Percentiles rank a stretch among this genome's conserved stretches.
phyloP scores from a whole-genome alignment of 2,329 filamentous ascomycete species.

The Cladorrhinum sp. region DNA sequence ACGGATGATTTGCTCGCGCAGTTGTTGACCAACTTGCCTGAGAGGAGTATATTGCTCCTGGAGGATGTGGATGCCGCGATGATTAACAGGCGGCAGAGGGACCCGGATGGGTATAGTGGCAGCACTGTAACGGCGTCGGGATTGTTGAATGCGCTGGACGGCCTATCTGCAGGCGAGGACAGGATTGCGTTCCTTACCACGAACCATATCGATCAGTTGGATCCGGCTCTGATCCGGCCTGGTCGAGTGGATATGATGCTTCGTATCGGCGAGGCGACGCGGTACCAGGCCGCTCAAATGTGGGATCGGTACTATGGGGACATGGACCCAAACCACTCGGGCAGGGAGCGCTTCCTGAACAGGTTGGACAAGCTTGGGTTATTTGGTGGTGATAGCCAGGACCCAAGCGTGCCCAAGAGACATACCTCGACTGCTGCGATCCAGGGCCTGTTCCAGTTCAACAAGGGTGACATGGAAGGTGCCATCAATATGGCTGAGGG shows the following conservation, averaged over 20 bases:
- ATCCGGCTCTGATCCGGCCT: conserved; percentile 84
- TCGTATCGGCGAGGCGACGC: conserved; percentile 81
- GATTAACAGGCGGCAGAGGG: conserved; percentile 71
- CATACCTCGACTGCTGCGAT: conserved; percentile 84
- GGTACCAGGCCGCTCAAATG: conserved; percentile 78
- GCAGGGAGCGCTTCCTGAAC: conserved; percentile 66
- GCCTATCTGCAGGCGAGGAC: conserved; percentile 92
- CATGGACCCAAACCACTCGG: conserved; percentile 61
- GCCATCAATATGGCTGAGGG: conserved; percentile 77
- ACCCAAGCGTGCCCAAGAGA: conserved; percentile 45
- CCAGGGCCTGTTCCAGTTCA: conserved; percentile 91
- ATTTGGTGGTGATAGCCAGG: conserved; percentile 53
- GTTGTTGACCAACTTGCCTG: conserved; percentile 79
- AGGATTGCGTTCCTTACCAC: conserved; percentile 91
- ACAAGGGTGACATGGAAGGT: conserved; percentile 86
- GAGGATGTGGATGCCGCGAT: conserved; percentile 94
- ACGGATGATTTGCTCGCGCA: conserved; percentile 87
- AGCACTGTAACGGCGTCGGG: conserved; percentile 93
- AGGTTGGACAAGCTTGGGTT: conserved; percentile 69
- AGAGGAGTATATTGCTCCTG: conserved; percentile 75
- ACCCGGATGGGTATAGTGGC: conserved; percentile 79
- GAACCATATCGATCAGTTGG: conserved; percentile 86
- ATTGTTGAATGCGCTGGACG: conserved; percentile 79
- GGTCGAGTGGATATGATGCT: conserved; percentile 93
- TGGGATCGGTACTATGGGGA: conserved; percentile 96